phyloP scores from a whole-genome alignment of 2,329 filamentous ascomycete genomes.

The Zasmidium cellare region DNA sequence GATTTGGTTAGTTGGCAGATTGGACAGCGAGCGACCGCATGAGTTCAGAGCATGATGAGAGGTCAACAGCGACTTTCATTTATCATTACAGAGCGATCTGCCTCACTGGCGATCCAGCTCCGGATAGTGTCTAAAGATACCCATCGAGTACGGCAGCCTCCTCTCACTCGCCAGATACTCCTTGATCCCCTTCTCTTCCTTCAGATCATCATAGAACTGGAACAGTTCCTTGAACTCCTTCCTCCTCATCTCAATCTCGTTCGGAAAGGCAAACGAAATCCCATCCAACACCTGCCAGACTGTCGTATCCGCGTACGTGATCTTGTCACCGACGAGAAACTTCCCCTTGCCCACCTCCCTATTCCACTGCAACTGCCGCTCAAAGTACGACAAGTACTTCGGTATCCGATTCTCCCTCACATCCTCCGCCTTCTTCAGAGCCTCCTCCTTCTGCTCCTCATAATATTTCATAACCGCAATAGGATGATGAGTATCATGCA shows the following conservation, averaged over 20 bases:
- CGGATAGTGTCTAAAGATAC: conserved; percentile 71
- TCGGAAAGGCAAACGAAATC: conserved; percentile 67
- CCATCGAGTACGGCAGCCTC: conserved; percentile 60
- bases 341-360: conserved; percentile 57
- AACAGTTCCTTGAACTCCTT: conserved; percentile 64
- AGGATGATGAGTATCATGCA: conserved; percentile 76
- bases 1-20: conserved; percentile 50
- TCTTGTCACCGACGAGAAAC: conserved; percentile 64
- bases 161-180: conserved; percentile 68
- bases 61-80: background rate
- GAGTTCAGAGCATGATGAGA: background rate
- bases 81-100: background rate
- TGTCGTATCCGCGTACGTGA: conserved; percentile 73
- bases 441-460: conserved; percentile 72
- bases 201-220: conserved; percentile 63
- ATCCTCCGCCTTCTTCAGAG: conserved; percentile 56
- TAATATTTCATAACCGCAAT: conserved; percentile 55
- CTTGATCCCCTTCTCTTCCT: conserved; percentile 64
- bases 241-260: conserved; percentile 59
- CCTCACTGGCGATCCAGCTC: conserved; percentile 62
- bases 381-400: conserved; percentile 71
- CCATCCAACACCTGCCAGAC: conserved; percentile 66
- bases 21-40: conserved; percentile 19
- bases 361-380: conserved; percentile 63
- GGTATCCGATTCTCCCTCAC: conserved; percentile 65